phyloP scores from a whole-genome alignment of 495 filamentous ascomycete species.

The Entonaema liquescens region DNA sequence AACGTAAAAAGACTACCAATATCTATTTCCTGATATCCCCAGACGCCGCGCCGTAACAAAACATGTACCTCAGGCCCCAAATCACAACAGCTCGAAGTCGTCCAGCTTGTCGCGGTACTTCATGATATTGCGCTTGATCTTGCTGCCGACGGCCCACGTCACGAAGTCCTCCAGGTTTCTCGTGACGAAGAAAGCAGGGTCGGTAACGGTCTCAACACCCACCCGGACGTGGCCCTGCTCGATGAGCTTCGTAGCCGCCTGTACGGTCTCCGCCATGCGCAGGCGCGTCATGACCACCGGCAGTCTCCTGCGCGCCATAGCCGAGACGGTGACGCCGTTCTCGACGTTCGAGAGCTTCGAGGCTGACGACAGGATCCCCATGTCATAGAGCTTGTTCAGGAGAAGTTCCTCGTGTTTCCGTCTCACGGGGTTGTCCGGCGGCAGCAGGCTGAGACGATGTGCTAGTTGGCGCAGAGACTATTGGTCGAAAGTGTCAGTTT shows the following conservation, averaged over 20 bases:
- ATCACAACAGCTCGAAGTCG: conserved; percentile 89
- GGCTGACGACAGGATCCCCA: conserved; percentile 80
- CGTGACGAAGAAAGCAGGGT: conserved; percentile 80
- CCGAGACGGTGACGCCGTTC: conserved; percentile 82
- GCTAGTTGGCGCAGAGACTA: conserved; percentile 83
- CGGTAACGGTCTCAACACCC: conserved; percentile 88
- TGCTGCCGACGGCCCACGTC: conserved; percentile 94
- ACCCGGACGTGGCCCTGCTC: conserved; percentile 97
- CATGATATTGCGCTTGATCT: conserved; percentile 96
- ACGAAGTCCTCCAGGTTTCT: conserved; percentile 95
- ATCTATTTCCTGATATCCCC: not conserved
- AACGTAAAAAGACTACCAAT: not conserved
- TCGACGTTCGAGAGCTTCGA: conserved; percentile 86
- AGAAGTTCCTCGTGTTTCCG: conserved; percentile 82
- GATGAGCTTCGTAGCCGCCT: conserved; percentile 82
- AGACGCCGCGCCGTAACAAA: conserved; percentile 35
- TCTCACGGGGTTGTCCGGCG: conserved; percentile 77
- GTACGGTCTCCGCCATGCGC: conserved; percentile 88
- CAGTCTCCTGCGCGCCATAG: conserved; percentile 80
- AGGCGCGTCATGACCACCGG: conserved; percentile 87
- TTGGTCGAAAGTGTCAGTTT: conserved; percentile 2
- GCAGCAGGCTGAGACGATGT: conserved; percentile 82
- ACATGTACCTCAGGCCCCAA: not conserved
- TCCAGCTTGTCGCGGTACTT: conserved; percentile 94
- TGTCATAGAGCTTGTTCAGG: conserved; percentile 87